Base-by-base conservation (phyloP, 768 basidiomycete species). In the Flagelloscypha sp. region DNA sequence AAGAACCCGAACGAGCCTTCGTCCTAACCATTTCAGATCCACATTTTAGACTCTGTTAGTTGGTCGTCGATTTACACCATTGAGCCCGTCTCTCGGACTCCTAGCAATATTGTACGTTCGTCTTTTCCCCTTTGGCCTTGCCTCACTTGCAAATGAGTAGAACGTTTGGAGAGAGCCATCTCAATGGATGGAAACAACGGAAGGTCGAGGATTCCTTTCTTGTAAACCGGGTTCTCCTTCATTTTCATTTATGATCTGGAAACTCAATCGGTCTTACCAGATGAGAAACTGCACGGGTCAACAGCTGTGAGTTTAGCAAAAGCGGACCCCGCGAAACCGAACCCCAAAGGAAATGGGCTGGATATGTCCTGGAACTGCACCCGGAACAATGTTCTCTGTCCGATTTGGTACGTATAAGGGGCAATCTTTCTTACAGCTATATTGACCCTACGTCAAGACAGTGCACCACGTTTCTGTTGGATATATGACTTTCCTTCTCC, bases 201-300 rank as follows among this genome's bases (percentile, higher is more conserved):
- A 82, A 49, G 87, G 85, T 18, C 75, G 81, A 36, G 90, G 90
- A 4, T 92, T 93, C 53, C 63, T 94, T 17, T 84, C 88, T 16
- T 95, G 92, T 89, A 48, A 17, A 69, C 49, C 8, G 25, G 25
- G 19, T 20, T 18, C 24, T 16, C 24, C 19, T 15, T 25, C 20
- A 23, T n/a, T 28, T 17, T 16, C 11, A 4, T 19, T 21, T 11
- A 31, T 38, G 38, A 5, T 8, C 27, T 30, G 31, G 36, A 17
- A 11, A 24, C 16, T 13, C 18, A 7, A 19, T 27, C n/a, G 20
- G 17, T 21, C 21, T 6, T 15, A 15, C 18, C 1, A 87, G 86
- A 85, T 48, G 83, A 86, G 40, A 70, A 75, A 30, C 48, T 79
- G 12, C 66, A 67, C 21, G 68, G 79, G 1, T 68, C 74, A 11